Evolutionary conservation across 1,284 basidiomycete species (phyloP), one percentile per base, ranked within the genome.

Genomic region (Trichosporon inkin): DNA sequence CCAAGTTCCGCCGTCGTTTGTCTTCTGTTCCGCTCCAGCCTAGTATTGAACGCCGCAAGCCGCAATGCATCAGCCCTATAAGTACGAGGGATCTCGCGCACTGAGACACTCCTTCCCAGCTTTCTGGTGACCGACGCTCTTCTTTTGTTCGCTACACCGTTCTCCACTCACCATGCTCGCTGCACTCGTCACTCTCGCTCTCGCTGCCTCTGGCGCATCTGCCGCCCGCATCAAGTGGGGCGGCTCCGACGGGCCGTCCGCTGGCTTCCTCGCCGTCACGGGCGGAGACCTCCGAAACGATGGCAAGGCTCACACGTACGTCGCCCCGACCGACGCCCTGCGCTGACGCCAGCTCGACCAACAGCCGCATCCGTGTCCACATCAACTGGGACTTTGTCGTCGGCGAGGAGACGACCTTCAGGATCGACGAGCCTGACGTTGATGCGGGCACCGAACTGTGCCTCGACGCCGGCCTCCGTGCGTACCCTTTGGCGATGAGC

Each of bases 181-280:
- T n/a, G 44, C 44, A 14, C 22, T 49, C 11, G 44, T 49, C 16
- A 38, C 36, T 5, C 44, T 49, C 22, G 44, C 24, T 6, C 44
- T 49, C 24, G 44, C 44, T 14, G 44, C 44, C 2, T 32, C 44
- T n/a, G 16, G 44, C 22, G 44, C 22, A 13, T 49, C 44, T 14
- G 44, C 44, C 24, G 44, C 44, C 14, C 44, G 44, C 24, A 49
- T 49, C 44, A 49, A 49, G 44, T 49, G 44, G 44, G 44, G 22
- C 44, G 22, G 22, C 24, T 16, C 44, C 16, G 17, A 28, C 22
- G 44, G 44, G 3, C 44, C 44, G 5, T 49, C 44, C 28, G 44
- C 44, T 22, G 44, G 44, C 22, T 49, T 49, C 44, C 44, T 49
- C 16, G 44, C 44, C 10, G 44, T 49, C 44, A 49, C 24, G 14